phyloP scores from a whole-genome alignment of 1,284 basidiomycete genomes.

The Papiliotrema terrestris region DNA sequence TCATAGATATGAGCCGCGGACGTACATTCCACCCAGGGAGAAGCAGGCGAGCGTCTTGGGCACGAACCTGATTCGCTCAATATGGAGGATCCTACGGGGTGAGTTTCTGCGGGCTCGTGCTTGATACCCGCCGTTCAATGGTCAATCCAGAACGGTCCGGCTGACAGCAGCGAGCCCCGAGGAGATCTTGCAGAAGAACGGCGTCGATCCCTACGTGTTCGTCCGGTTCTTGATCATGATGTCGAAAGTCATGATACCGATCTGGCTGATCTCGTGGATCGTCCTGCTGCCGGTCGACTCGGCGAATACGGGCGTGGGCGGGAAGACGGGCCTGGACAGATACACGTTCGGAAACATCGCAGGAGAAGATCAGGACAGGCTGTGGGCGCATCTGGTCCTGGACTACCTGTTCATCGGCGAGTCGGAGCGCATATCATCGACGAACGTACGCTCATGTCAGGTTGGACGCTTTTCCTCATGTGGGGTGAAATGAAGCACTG shows the following conservation, averaged over 20 bases:
- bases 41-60: slow-evolving; percentile 35
- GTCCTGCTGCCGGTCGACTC: slow-evolving; percentile 63
- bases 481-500: slow-evolving; percentile 64
- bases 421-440: slow-evolving; percentile 10
- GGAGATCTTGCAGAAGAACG: slow-evolving; percentile 52
- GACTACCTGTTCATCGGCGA: slow-evolving; percentile 51
- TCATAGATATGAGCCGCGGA: slow-evolving; percentile 68
- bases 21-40: slow-evolving; percentile 53
- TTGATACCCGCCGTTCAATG: too few relatives aligned
- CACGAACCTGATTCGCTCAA: slow-evolving; percentile 24
- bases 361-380: slow-evolving; percentile 35
- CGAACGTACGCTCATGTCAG: neutral
- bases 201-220: slow-evolving; percentile 69
- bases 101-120: slow-evolving; percentile 53
- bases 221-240: slow-evolving; percentile 63
- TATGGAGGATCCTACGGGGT: slow-evolving; percentile 39
- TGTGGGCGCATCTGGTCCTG: slow-evolving; percentile 52
- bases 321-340: slow-evolving; percentile 52
- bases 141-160: slow-evolving; percentile 50
- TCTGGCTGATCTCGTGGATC: slow-evolving; percentile 60
- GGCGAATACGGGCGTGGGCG: slow-evolving; percentile 48
- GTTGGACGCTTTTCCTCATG: slow-evolving; percentile 66
- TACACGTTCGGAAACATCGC: slow-evolving; percentile 56
- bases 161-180: slow-evolving; percentile 49
- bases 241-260: slow-evolving; percentile 63